Evolutionary conservation across 2,329 filamentous ascomycete species (phyloP).

Genomic region (Colletotrichum acutatum): DNA sequence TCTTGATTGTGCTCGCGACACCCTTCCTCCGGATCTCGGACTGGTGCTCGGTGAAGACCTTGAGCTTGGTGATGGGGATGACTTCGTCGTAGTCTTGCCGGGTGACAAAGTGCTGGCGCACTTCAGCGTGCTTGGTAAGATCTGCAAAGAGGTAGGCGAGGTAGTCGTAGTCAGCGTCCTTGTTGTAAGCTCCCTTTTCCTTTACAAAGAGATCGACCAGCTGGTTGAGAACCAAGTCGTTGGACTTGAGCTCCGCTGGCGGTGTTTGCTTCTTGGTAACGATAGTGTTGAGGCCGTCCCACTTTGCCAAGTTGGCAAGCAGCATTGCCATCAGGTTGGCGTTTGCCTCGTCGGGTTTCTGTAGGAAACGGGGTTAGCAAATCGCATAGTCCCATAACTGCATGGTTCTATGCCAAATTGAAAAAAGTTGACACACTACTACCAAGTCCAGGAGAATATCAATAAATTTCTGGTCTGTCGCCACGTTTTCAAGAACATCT

Average conservation of each 20-base stretch:
- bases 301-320: slow-evolving; percentile 90
- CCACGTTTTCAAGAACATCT: slow-evolving; percentile 78
- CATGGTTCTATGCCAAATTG: slow-evolving; percentile 22
- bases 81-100: slow-evolving; percentile 82
- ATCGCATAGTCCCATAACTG: neutral
- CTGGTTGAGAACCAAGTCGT: slow-evolving; percentile 84
- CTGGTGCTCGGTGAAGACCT: slow-evolving; percentile 92
- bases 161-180: slow-evolving; percentile 89
- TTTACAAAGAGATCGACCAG: slow-evolving; percentile 97
- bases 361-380: slow-evolving; percentile 1
- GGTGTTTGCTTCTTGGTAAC: slow-evolving; percentile 74
- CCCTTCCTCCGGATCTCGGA: slow-evolving; percentile 87
- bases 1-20: slow-evolving; percentile 97
- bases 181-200: slow-evolving; percentile 84
- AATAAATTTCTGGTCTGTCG: slow-evolving; percentile 83
- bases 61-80: slow-evolving; percentile 91
- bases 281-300: slow-evolving; percentile 76
- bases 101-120: slow-evolving; percentile 79
- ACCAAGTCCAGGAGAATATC: slow-evolving; percentile 78
- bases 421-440: slow-evolving; percentile 67
- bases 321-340: slow-evolving; percentile 91
- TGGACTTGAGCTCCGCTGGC: slow-evolving; percentile 77
- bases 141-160: slow-evolving; percentile 95
- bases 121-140: slow-evolving; percentile 81
- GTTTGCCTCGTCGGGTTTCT: slow-evolving; percentile 81